phyloP scores from a whole-genome alignment of 208 protist genomes.

The Trypanosoma rangeli region DNA sequence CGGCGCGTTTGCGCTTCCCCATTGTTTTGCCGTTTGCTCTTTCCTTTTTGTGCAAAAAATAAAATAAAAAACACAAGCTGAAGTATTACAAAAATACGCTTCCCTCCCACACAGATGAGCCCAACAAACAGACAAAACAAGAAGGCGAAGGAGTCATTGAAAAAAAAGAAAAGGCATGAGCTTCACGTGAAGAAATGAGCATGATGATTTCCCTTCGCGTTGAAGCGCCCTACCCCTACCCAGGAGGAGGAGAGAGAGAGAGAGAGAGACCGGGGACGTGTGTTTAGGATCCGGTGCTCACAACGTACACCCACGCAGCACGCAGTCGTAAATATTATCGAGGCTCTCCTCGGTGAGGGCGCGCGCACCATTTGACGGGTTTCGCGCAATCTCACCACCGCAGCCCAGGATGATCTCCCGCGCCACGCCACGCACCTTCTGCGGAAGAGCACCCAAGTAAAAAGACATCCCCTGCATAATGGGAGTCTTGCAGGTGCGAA shows the following conservation, averaged over 20 bases:
- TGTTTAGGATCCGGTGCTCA: background rate
- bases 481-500: slow-evolving; percentile 29
- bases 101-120: background rate
- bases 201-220: background rate
- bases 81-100: background rate
- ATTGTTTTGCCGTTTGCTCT: background rate
- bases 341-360: slow-evolving; percentile 46
- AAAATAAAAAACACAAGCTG: background rate
- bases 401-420: slow-evolving; percentile 70
- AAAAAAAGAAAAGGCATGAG: background rate
- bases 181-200: background rate
- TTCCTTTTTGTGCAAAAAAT: background rate
- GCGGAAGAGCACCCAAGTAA: slow-evolving; percentile 41
- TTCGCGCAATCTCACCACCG: slow-evolving; percentile 42
- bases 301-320: slow-evolving; percentile 47
- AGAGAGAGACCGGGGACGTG: background rate
- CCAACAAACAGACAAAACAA: background rate
- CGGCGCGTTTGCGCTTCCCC: slow-evolving; percentile 13
- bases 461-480: slow-evolving; percentile 46
- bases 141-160: background rate
- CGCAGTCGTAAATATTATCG: slow-evolving; percentile 62
- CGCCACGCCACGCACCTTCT: slow-evolving; percentile 43
- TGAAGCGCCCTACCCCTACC: background rate
- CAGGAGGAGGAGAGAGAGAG: background rate
- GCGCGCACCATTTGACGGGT: slow-evolving; percentile 16